Conservation (phyloP, 345 rosid genomes). For the Chamaenerion angustifolium region DNA sequence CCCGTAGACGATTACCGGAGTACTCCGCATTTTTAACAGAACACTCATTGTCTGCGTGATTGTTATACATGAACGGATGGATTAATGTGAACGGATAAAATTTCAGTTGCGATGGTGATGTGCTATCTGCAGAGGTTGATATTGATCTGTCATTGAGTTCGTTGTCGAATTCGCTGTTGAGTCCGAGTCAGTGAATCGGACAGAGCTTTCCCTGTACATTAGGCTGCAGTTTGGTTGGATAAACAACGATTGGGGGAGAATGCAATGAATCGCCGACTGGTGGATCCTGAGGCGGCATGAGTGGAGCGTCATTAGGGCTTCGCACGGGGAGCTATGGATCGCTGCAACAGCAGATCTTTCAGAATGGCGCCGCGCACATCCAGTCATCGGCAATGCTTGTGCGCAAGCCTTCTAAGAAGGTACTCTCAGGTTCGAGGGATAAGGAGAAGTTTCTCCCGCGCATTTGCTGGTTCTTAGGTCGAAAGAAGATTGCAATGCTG, state of each 20-base stretch:
- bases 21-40: too few relatives aligned
- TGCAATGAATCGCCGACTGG: slow-evolving; percentile 27
- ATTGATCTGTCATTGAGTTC: slow-evolving; percentile 1
- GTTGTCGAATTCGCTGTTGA: too few relatives aligned
- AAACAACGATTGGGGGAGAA: background rate
- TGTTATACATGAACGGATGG: too few relatives aligned
- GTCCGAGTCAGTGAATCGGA: background rate
- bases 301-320: slow-evolving; percentile 52
- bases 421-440: slow-evolving; percentile 45
- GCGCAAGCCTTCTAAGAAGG: slow-evolving; percentile 56
- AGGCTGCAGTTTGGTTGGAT: too few relatives aligned
- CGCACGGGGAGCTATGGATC: slow-evolving; percentile 80
- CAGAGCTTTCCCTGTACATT: background rate
- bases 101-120: too few relatives aligned
- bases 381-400: slow-evolving; percentile 18
- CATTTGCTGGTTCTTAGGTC: slow-evolving; percentile 83
- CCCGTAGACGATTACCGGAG: too few relatives aligned
- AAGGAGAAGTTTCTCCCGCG: slow-evolving; percentile 62
- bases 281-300: slow-evolving; percentile 51
- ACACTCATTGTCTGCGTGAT: too few relatives aligned
- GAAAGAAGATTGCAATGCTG: slow-evolving; percentile 86
- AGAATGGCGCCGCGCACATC: slow-evolving; percentile 23
- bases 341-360: slow-evolving; percentile 58
- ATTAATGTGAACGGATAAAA: too few relatives aligned
- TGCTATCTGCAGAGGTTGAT: too few relatives aligned